Evolutionary conservation across 1,139 yeast genomes (phyloP).

Genomic region (Pichia inconspicua): DNA sequence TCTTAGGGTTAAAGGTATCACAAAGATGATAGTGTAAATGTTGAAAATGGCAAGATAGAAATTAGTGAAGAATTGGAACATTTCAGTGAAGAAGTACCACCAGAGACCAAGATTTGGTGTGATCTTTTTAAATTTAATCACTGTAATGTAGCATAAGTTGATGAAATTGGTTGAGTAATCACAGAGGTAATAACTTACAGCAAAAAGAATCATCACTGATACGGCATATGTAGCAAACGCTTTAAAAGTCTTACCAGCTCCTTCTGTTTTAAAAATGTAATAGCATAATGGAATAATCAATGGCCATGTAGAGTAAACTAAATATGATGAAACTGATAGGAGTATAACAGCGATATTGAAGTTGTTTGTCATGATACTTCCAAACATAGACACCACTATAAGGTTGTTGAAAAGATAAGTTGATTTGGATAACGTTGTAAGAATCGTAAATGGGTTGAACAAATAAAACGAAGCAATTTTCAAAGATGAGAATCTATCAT

Average conservation of each 20-base stretch:
- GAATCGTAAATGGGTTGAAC: constrained; percentile 69
- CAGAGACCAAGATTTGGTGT: constrained; percentile 86
- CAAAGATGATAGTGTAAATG: constrained; percentile 58
- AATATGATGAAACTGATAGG: constrained; percentile 57
- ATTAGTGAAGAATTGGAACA: constrained; percentile 82
- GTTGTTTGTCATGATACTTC: constrained; percentile 38
- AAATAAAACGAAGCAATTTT: constrained; percentile 56
- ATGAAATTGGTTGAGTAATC: constrained; percentile 46
- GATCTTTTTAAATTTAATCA: constrained; percentile 56
- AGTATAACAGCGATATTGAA: constrained; percentile 41
- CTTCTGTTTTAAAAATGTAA: constrained; percentile 13
- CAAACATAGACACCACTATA: constrained; percentile 44
- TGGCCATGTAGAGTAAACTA: constrained; percentile 55
- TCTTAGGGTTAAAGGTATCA: constrained; percentile 68
- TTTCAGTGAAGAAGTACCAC: constrained; percentile 98
- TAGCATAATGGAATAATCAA: constrained; percentile 47
- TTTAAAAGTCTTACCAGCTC: constrained; percentile 4
- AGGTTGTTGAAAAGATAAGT: constrained; percentile 56
- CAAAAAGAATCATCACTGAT: constrained; percentile 31
- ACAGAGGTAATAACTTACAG: constrained; percentile 34
- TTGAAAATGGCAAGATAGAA: constrained; percentile 83
- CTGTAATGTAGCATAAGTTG: constrained; percentile 52
- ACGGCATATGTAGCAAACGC: constrained; percentile 9
- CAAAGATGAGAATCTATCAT: constrained; percentile 31
- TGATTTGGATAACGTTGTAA: constrained; percentile 64